Conservation (phyloP, 2,329 filamentous ascomycete genomes). For the Beauveria caledonica region DNA sequence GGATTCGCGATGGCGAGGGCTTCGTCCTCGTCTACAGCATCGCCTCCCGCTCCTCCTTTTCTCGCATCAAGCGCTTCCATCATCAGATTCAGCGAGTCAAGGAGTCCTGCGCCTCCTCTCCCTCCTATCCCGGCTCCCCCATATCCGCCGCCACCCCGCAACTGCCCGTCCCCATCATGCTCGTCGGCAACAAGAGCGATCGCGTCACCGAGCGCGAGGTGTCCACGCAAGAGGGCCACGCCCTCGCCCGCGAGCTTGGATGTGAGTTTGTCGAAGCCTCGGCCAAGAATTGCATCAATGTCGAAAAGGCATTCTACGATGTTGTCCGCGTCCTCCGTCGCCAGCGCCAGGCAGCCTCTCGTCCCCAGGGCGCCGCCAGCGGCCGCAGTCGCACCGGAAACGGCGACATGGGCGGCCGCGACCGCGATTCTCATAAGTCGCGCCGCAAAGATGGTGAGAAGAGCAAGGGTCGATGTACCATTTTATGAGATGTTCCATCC, state of each 20-base stretch:
- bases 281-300: slow-evolving; percentile 96
- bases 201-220: slow-evolving; percentile 92
- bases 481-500: slow-evolving; percentile 27
- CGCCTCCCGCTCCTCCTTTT: slow-evolving; percentile 90
- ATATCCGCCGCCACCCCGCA: slow-evolving; percentile 51
- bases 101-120: slow-evolving; percentile 72
- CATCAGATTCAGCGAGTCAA: slow-evolving; percentile 96
- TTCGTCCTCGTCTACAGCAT: slow-evolving; percentile 98
- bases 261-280: slow-evolving; percentile 97
- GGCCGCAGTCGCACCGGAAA: slow-evolving; percentile 32
- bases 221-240: slow-evolving; percentile 90
- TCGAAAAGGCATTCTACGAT: slow-evolving; percentile 97
- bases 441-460: slow-evolving; percentile 28
- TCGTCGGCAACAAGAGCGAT: slow-evolving; percentile 98
- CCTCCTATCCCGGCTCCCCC: slow-evolving; percentile 68
- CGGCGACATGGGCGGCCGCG: slow-evolving; percentile 26
- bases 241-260: slow-evolving; percentile 80
- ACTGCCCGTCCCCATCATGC: slow-evolving; percentile 83
- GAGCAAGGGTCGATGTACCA: slow-evolving; percentile 29
- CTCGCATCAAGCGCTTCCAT: slow-evolving; percentile 90
- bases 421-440: slow-evolving; percentile 23
- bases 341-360: slow-evolving; percentile 57
- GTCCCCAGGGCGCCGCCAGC: slow-evolving; percentile 27
- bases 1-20: slow-evolving; percentile 95
- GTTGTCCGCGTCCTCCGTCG: slow-evolving; percentile 85